Base-by-base conservation (phyloP, 805 yeast species). In the Tanozyma kutaoensis region DNA sequence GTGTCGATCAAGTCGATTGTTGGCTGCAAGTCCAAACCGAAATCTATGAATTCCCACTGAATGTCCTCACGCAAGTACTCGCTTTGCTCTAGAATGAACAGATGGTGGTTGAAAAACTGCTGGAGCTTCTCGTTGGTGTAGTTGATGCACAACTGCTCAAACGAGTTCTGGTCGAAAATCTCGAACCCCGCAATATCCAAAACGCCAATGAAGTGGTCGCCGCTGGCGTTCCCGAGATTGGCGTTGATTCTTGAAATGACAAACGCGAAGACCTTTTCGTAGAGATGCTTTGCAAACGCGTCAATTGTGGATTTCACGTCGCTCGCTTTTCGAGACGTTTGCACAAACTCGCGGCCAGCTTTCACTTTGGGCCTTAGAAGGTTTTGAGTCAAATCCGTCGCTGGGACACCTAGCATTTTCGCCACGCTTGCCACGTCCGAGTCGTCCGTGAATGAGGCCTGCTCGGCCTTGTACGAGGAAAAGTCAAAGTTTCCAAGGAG, bases 21-120 rank as follows among this genome's bases (percentile, higher is more conserved):
- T 15, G 93, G 93, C 46, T 88, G 95, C 30, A 91, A 60, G 48
- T 91, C 96, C 34, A 76, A 79, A 11, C 98, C 98, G 53, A 85
- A 91, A 47, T 91, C 98, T 26, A 88, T 77, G 39, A 76, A 88
- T 32, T 69, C 65, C 76, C 76, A 70, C 35, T 66, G 66, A 24
- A 70, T 69, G 28, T 70, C 69, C 43, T 70, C 76, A 28, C 70
- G 55, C 28, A 69, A 40, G 34, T 70, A 70, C 40, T 70, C 76
- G 34, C 70, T 67, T 43, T 70, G 76, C 42, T 70, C 76, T 25
- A 70, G 48, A 10, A 68, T 71, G 41, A 70, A 70, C 40, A 71
- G 66, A 40, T 70, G 76, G 40, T 70, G 76, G 41, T 70, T 70
- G 52, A 70, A 70, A 32, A 66, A 70, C 37, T 70, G 76, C 40